Conservation (phyloP, 2,329 filamentous ascomycete species). For the Clathrospora elynae region DNA sequence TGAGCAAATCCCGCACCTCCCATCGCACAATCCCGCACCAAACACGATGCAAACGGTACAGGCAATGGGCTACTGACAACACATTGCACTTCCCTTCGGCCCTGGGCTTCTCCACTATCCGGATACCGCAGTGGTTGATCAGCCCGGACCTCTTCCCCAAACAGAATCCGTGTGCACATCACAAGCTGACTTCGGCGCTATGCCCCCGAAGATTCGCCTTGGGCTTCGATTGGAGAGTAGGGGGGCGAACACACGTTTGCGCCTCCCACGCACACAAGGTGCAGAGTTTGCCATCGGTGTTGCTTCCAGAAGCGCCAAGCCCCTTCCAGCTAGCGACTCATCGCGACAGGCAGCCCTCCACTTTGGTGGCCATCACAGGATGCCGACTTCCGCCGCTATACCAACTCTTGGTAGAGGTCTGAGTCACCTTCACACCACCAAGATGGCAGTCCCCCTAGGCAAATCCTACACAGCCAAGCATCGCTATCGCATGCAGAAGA, state of each 20-base stretch:
- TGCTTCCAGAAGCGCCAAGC: slow-evolving; percentile 27
- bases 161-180: slow-evolving; percentile 5
- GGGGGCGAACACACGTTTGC: slow-evolving; percentile 4
- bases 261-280: slow-evolving; percentile 13
- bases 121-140: slow-evolving; percentile 8
- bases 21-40: slow-evolving; percentile 10
- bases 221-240: slow-evolving; percentile 2
- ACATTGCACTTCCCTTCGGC: slow-evolving; percentile 9
- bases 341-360: slow-evolving; percentile 14
- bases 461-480: slow-evolving; percentile 17
- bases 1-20: slow-evolving; percentile 22
- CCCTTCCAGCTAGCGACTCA: slow-evolving; percentile 20
- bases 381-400: slow-evolving; percentile 25
- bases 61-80: slow-evolving; percentile 25
- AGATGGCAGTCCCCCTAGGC: slow-evolving; percentile 11
- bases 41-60: slow-evolving; percentile 28
- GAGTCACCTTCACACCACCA: slow-evolving; percentile 31
- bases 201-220: slow-evolving; percentile 13
- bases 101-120: background rate
- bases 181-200: slow-evolving; percentile 9
- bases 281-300: slow-evolving; percentile 22
- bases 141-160: slow-evolving; percentile 18
- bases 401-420: slow-evolving; percentile 23
- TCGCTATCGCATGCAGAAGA: slow-evolving; percentile 25
- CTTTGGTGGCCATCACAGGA: slow-evolving; percentile 4